A percentile compares a stretch with the other conserved stretches of the same genome.
Evolutionary conservation across 2,329 filamentous ascomycete species (phyloP).

Genomic region (Lecanosticta acicola): DNA sequence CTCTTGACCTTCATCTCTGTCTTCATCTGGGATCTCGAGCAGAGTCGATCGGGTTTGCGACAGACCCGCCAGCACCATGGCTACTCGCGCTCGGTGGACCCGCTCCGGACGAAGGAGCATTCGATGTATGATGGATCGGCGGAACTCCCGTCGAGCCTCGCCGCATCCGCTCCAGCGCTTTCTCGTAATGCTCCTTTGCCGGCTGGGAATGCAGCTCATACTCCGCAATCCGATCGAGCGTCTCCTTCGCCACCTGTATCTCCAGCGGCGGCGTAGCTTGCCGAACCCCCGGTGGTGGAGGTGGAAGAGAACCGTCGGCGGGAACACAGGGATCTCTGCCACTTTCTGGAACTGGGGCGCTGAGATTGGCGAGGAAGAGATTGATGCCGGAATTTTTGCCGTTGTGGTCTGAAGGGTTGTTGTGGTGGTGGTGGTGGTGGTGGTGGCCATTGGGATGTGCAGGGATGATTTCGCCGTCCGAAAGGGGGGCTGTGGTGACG

Average conservation of each 20-base stretch:
- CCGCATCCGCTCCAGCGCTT: conserved; percentile 13
- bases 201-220: conserved; percentile 20
- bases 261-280: conserved; percentile 12
- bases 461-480: not conserved
- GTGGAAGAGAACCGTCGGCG: not conserved
- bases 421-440: not conserved
- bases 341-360: conserved; percentile 14
- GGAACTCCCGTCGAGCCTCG: not conserved
- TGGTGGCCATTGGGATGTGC: not conserved
- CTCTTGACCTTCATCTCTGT: not conserved
- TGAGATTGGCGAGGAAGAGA: conserved; percentile 15
- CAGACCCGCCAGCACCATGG: not conserved
- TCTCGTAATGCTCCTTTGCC: conserved; percentile 15
- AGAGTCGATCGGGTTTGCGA: not conserved
- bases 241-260: conserved; percentile 13
- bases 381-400: not conserved
- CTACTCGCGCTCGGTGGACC: not conserved
- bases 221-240: conserved; percentile 11
- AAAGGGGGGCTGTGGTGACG: not conserved
- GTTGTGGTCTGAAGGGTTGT: not conserved
- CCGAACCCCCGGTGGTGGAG: conserved; percentile 3
- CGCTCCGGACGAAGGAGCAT: not conserved
- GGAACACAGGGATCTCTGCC: conserved; percentile 13
- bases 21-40: not conserved
- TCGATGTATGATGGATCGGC: not conserved